Conservation (phyloP, 768 basidiomycete species). For the Russula abietina region DNA sequence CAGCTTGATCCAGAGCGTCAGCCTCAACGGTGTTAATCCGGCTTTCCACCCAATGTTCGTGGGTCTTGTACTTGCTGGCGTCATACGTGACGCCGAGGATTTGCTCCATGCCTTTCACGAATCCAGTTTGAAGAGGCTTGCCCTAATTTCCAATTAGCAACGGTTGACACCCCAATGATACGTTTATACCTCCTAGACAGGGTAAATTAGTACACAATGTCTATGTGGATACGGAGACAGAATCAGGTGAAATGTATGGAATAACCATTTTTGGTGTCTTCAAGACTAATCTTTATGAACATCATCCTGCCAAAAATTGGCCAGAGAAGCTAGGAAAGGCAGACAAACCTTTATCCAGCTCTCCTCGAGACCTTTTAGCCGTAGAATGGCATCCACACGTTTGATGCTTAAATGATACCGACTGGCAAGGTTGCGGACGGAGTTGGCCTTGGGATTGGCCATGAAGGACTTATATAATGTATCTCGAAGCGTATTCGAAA, state of each 20-base stretch:
- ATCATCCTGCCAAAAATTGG: constrained; percentile 39
- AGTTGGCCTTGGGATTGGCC: constrained; percentile 49
- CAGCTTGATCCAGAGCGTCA: constrained; percentile 54
- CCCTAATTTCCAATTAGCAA: constrained; percentile 36
- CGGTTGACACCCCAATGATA: constrained; percentile 11
- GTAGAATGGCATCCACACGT: constrained; percentile 76
- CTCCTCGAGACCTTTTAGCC: constrained; percentile 72
- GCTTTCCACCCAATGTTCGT: constrained; percentile 24
- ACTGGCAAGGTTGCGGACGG: constrained; percentile 53
- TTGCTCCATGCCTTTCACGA: constrained; percentile 74
- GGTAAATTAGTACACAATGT: constrained; percentile 22
- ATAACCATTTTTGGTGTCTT: constrained; percentile 75
- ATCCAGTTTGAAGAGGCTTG: constrained; percentile 70
- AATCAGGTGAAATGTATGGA: constrained; percentile 29
- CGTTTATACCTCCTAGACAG: constrained; percentile 25
- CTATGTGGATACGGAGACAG: constrained; percentile 20
- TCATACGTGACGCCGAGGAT: constrained; percentile 52
- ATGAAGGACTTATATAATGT: constrained; percentile 58
- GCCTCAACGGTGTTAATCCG: constrained; percentile 52
- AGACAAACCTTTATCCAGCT: constrained; percentile 63
- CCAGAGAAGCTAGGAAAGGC: background rate
- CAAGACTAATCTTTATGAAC: constrained; percentile 86
- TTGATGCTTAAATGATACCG: constrained; percentile 63
- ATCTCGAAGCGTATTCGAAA: constrained; percentile 55
- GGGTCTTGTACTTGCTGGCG: constrained; percentile 10